Base-by-base conservation (phyloP, 768 basidiomycete genomes). In the Hygrocybe coccinea region DNA sequence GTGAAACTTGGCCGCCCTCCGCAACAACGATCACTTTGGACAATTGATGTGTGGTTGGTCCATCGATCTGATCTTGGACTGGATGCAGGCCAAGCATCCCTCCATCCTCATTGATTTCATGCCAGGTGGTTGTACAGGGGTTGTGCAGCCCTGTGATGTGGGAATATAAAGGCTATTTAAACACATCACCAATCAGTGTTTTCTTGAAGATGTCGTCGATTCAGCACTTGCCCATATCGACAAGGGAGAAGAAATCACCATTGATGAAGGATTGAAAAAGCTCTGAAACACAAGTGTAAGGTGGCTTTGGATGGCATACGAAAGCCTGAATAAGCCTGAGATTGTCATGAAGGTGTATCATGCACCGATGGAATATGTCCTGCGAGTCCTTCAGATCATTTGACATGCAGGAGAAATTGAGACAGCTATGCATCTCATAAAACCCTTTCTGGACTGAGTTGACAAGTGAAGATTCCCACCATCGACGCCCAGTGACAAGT, bases 1-100 rank as follows among this genome's bases (percentile, higher is more conserved):
- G 22, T n/a, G 4, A 11, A 43, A 15, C 56, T 56, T 21, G 45
- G 56, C 44, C 64, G n/a, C n/a, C n/a, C n/a, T n/a, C 44, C 35
- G 55, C 53, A 45, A 55, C 73, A 74, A 39, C 52, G 14, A 54
- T 59, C 3, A 34, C 75, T 47, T 68, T 66, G 66, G 17, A 41
- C 15, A 3, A 65, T 70, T 35, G 72, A 76, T 48, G 64, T 70
- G 0, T 76, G 70, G 71, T 65, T 63, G 0, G 73, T 76, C 2
- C 76, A 78, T 55, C 62, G 68, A 0, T 73, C 71, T 0, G 33
- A 62, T 77, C 55, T 53, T 68, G 0, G 17, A 17, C 1, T 77
- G 71, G 70, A 64, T 77, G 62, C 38, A 52, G n/a, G 49, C 46
- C 1, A 50, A 57, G 5, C 65, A 71, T 50, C 62, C 64, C 6